Conservation (phyloP, 768 basidiomycete species). For the Suillus occidentalis region DNA sequence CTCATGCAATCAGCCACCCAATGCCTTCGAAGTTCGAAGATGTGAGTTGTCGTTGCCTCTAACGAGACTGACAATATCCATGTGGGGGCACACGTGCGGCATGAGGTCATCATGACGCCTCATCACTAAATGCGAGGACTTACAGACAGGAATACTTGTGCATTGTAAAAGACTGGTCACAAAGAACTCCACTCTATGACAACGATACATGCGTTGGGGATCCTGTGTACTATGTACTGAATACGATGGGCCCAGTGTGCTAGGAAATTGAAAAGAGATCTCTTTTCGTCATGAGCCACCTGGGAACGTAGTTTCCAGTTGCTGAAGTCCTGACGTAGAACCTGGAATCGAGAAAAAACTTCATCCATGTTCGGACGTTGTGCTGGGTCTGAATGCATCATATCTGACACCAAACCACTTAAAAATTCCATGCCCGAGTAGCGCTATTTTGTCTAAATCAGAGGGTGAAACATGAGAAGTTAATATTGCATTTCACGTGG, state of each 20-base stretch:
- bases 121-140: not conserved
- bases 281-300: slow-evolving; percentile 16
- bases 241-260: slow-evolving; percentile 15
- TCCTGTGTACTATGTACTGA: slow-evolving; percentile 13
- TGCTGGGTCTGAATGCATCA: slow-evolving; percentile 33
- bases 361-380: slow-evolving; percentile 33
- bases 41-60: too few species aligned
- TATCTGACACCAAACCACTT: slow-evolving; percentile 28
- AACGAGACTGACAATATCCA: too few species aligned
- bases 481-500: slow-evolving; percentile 19
- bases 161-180: not conserved
- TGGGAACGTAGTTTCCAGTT: slow-evolving; percentile 29
- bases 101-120: too few species aligned
- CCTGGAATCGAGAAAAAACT: slow-evolving; percentile 23
- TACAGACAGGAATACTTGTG: not conserved
- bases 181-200: not conserved
- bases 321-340: slow-evolving; percentile 12
- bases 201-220: slow-evolving; percentile 9
- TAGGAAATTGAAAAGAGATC: slow-evolving; percentile 10
- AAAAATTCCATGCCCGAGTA: slow-evolving; percentile 22
- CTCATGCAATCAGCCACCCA: too few species aligned
- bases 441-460: not conserved
- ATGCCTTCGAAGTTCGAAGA: too few species aligned
- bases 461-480: not conserved
- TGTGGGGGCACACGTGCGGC: too few species aligned